phyloP scores from a whole-genome alignment of 139 green algal species.

The Limnomonas spitsbergensis region DNA sequence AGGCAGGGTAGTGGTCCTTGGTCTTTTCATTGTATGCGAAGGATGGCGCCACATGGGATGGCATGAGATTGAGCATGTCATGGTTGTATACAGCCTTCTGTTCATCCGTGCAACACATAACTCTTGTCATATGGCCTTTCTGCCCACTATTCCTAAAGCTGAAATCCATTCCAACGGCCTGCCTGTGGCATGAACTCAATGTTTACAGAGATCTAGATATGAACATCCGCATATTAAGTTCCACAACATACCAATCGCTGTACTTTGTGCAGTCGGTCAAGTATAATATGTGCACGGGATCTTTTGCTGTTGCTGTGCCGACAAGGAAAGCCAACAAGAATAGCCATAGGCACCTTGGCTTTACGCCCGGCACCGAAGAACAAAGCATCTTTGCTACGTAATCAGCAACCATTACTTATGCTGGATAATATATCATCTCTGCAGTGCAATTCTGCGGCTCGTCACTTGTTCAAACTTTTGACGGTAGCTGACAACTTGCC shows the following conservation, averaged over 20 bases:
- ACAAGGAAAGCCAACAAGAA: too few species aligned
- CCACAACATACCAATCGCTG: slow-evolving; percentile 45
- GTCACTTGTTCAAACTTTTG: too few species aligned
- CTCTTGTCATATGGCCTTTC: slow-evolving; percentile 58
- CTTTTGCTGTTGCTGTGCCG: too few species aligned
- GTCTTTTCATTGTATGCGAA: slow-evolving; percentile 34
- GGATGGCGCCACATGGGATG: slow-evolving; percentile 39
- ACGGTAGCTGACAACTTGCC: too few species aligned
- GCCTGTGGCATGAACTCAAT: slow-evolving; percentile 33
- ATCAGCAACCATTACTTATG: too few species aligned
- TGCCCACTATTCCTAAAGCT: slow-evolving; percentile 58
- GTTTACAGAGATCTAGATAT: too few species aligned
- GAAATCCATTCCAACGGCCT: slow-evolving; percentile 50
- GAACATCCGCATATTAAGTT: too few species aligned
- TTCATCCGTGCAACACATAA: slow-evolving; percentile 71
- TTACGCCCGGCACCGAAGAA: too few species aligned
- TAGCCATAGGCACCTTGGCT: too few species aligned
- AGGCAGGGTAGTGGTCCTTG: slow-evolving; percentile 38
- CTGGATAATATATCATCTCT: too few species aligned
- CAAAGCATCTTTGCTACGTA: too few species aligned
- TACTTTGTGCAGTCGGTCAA: slow-evolving; percentile 63
- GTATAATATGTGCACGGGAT: slow-evolving; percentile 52
- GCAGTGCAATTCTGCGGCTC: too few species aligned
- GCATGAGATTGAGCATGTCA: slow-evolving; percentile 28
- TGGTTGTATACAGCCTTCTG: slow-evolving; percentile 41